Conservation (phyloP, 2,329 filamentous ascomycete species). For the Xylaria sp. region DNA sequence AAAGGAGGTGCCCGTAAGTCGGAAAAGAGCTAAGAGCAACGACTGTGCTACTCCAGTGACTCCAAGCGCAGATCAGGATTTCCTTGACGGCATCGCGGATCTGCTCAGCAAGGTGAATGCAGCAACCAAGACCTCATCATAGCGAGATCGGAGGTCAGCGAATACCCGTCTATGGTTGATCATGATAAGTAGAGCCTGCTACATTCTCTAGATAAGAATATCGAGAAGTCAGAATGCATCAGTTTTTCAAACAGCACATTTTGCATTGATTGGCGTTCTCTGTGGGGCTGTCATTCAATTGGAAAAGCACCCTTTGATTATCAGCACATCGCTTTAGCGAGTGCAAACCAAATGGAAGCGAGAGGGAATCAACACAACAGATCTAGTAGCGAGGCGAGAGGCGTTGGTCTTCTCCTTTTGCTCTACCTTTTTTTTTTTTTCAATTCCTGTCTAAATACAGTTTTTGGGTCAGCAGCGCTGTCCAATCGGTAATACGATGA, state of each 20-base stretch:
- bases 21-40: conserved; percentile 37
- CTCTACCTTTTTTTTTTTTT: neutral
- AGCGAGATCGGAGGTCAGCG: neutral
- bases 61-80: conserved; percentile 30
- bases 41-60: conserved; percentile 10
- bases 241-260: neutral
- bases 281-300: neutral
- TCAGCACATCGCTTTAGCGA: conserved; percentile 3
- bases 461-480: neutral
- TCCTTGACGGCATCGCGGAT: conserved; percentile 37
- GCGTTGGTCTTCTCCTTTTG: neutral
- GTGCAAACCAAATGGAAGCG: neutral
- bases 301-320: conserved; percentile 10
- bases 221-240: neutral
- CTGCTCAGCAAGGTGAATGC: conserved; percentile 35
- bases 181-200: neutral
- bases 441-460: neutral
- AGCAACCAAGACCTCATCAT: conserved; percentile 14
- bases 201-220: conserved; percentile 1
- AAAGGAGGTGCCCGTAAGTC: conserved; percentile 29
- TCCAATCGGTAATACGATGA: conserved; percentile 4
- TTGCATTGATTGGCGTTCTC: conserved; percentile 16
- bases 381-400: neutral
- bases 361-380: neutral
- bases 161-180: neutral